Conservation (phyloP, 2,329 filamentous ascomycete genomes). For the Verticillium tricorpus region DNA sequence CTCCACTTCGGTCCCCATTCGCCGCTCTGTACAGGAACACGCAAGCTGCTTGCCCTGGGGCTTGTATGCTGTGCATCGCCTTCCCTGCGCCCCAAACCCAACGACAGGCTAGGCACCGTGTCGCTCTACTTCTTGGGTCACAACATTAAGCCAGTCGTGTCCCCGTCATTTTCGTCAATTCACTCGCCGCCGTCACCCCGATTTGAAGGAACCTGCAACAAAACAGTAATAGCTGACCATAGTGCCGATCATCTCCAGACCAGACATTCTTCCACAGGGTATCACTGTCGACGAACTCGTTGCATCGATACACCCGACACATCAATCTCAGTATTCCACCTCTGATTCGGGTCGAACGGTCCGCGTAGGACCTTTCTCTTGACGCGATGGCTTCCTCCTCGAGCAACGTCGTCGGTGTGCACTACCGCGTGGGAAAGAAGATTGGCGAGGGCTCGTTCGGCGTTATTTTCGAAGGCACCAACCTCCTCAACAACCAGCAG, state of each 20-base stretch:
- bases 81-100: slow-evolving; percentile 1
- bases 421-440: slow-evolving; percentile 98
- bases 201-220: not conserved
- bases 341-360: slow-evolving; percentile 12
- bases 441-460: slow-evolving; percentile 98
- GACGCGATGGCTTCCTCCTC: slow-evolving; percentile 75
- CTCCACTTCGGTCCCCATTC: not conserved
- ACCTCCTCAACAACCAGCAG: slow-evolving; percentile 97
- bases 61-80: not conserved
- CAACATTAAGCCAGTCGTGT: not conserved
- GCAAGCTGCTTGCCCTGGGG: not conserved
- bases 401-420: slow-evolving; percentile 96
- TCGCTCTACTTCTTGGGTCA: not conserved
- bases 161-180: not conserved
- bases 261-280: not conserved
- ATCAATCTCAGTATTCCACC: slow-evolving; percentile 2
- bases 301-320: not conserved
- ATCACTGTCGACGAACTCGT: not conserved
- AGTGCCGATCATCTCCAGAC: not conserved
- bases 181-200: not conserved
- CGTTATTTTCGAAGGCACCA: slow-evolving; percentile 98
- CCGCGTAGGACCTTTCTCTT: slow-evolving; percentile 17
- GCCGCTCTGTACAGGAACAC: not conserved
- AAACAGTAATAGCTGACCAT: not conserved
- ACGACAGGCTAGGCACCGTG: slow-evolving; percentile 2